Base-by-base conservation (phyloP, 192 early-diverging fungal species). In the Coemansia sp. region DNA sequence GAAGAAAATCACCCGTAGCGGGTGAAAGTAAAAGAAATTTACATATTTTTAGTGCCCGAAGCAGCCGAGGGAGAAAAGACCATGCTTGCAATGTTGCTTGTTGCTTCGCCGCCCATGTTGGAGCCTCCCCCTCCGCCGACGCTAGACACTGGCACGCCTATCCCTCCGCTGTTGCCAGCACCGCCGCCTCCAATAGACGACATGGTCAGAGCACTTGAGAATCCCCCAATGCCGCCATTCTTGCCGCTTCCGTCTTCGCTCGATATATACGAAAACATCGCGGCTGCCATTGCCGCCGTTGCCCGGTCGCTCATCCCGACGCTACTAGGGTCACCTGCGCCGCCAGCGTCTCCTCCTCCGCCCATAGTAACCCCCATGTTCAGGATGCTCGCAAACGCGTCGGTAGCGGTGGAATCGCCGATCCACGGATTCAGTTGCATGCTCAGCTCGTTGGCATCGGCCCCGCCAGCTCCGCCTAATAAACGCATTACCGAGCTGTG, bases 41-140 rank as follows among this genome's bases (percentile, higher is more conserved):
- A 74, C 73, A 74, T 53, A 42, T 69, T 74, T 63, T 68, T 54
- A 43, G 61, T 73, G 55, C 55, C 55, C 9, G 65, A 53, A 10
- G 64, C 56, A n/a, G 70, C 29, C 7, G 69, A 5, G 9, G 65
- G 61, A 9, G 71, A 61, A 29, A 73, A 66, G 4, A 67, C 20
- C 55, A 57, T 57, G 29, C 33, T 36, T 25, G 13, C 53, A 54
- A 14, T 9, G 25, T 54, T 54, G 53, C 5, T 32, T 20, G 1
- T 32, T 54, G 29, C 34, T 57, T 57, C 55, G 13, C 49, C 49
- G 49, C 9, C 33, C 55, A 25, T 54, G 53, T 35, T 19, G 55
- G 33, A 10, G 15, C 55, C 55, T n/a, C 15, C 45, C 19, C 41
- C 29, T 43, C 40, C 54, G 5, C 32, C 61, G 36, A 34, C 62